These are phyloP conservation scores for Suillus luteus DNA, from an alignment of 768 basidiomycete species.

Conservation along the genomic window DNA sequence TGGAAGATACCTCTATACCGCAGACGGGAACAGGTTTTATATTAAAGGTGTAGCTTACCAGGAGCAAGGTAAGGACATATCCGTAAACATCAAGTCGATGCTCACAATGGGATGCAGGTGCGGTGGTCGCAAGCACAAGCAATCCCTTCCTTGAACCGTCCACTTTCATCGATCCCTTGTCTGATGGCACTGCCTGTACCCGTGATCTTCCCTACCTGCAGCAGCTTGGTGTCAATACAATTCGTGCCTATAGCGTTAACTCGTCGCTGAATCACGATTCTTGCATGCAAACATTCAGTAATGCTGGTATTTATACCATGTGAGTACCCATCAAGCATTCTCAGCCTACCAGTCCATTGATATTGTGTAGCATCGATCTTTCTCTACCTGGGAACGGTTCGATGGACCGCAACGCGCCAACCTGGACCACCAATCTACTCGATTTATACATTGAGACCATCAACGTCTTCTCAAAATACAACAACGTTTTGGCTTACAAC, in stretches of 20 bases:
- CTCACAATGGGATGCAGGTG: conserved; percentile 28
- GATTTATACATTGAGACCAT: conserved; percentile 80
- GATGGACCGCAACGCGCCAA: conserved; percentile 68
- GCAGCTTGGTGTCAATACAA: conserved; percentile 74
- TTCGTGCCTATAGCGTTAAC: conserved; percentile 88
- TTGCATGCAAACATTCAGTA: conserved; percentile 79
- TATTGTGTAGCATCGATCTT: conserved; percentile 70
- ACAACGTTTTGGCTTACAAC: conserved; percentile 89
- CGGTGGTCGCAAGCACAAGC: conserved; percentile 43
- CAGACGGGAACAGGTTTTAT: conserved; percentile 77
- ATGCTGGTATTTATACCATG: conserved; percentile 89
- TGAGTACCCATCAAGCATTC: conserved; percentile 39
- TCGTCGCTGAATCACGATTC: conserved; percentile 80
- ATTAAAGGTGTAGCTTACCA: conserved; percentile 90
- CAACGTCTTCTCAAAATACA: conserved; percentile 77
- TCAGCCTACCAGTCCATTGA: conserved; percentile 15
- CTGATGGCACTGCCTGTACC: conserved; percentile 63
- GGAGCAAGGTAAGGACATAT: conserved; percentile 58
- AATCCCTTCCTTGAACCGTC: conserved; percentile 73
- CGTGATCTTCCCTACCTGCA: conserved; percentile 81
- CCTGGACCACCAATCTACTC: conserved; percentile 82
- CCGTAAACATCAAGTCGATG: not conserved
- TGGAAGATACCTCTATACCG: conserved; percentile 82
- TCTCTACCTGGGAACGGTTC: conserved; percentile 85
- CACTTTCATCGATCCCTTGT: conserved; percentile 79